phyloP scores from a whole-genome alignment of 805 yeast genomes.

The Hagleromyces aurorensis region DNA sequence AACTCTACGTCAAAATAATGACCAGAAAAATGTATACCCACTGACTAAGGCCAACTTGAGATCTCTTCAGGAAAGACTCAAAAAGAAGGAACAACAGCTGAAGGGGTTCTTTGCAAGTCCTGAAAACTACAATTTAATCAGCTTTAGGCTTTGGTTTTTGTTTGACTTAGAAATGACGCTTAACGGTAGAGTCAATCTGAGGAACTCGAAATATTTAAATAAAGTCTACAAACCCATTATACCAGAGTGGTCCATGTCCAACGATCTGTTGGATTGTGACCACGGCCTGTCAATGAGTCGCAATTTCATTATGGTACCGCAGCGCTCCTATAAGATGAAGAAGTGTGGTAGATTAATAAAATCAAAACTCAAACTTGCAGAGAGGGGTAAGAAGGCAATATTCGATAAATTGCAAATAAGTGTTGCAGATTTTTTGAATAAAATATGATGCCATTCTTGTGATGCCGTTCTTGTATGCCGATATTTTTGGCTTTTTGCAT shows the following conservation, averaged over 20 bases:
- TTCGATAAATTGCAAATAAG: conserved; percentile 1
- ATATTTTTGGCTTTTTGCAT: too few species aligned
- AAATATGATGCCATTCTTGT: too few species aligned
- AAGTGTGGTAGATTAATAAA: too few species aligned
- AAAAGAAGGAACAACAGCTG: conserved; percentile 14
- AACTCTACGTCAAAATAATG: conserved; percentile 1
- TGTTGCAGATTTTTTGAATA: too few species aligned
- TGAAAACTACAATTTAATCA: conserved; percentile 8
- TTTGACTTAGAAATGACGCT: conserved; percentile 29
- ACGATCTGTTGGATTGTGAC: conserved; percentile 8
- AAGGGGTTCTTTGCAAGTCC: conserved; percentile 17
- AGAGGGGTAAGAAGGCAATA: too few species aligned
- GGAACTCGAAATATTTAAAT: conserved; percentile 23
- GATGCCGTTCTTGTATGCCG: too few species aligned
- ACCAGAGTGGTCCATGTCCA: conserved; percentile 16
- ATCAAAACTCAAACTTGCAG: too few species aligned
- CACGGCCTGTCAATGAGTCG: too few species aligned
- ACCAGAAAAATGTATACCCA: background rate
- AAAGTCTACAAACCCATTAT: conserved; percentile 20
- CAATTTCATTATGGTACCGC: too few species aligned
- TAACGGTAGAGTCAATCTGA: conserved; percentile 18
- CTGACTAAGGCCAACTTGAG: conserved; percentile 16
- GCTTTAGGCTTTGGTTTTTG: conserved; percentile 24
- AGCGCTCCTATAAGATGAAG: too few species aligned
- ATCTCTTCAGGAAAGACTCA: conserved; percentile 17